phyloP scores from a whole-genome alignment of 2,329 filamentous ascomycete species.

The Grosmannia clavigera region DNA sequence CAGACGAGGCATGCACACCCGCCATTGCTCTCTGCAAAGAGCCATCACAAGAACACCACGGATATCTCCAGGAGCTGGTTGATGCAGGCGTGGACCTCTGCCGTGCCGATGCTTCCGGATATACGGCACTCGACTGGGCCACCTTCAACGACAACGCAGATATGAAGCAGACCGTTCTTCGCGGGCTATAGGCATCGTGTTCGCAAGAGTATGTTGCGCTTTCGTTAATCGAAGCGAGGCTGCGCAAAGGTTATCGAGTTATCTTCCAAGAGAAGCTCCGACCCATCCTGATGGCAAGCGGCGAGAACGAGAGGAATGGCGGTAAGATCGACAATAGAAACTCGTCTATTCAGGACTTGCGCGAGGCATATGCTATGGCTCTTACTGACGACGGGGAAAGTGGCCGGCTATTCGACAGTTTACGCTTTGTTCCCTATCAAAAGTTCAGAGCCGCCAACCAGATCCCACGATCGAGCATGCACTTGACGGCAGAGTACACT shows the following conservation, averaged over 20 bases:
- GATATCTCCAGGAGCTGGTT: slow-evolving; percentile 21
- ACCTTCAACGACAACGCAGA: slow-evolving; percentile 20
- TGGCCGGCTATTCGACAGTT: slow-evolving; percentile 15
- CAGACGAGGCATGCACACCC: slow-evolving; percentile 16
- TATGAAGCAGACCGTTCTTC: slow-evolving; percentile 16
- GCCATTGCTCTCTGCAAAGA: slow-evolving; percentile 26
- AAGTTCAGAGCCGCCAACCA: slow-evolving; percentile 16
- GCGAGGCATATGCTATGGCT: background rate
- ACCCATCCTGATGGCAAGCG: slow-evolving; percentile 17
- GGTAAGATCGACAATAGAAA: slow-evolving; percentile 12
- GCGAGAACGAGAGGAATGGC: background rate
- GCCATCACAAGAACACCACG: slow-evolving; percentile 22
- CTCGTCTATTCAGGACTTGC: background rate
- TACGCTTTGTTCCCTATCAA: slow-evolving; percentile 18
- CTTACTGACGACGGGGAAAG: background rate
- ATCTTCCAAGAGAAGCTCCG: slow-evolving; percentile 24
- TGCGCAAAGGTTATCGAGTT: slow-evolving; percentile 23
- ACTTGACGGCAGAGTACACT: slow-evolving; percentile 8
- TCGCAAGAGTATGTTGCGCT: background rate
- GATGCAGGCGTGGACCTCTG: slow-evolving; percentile 21
- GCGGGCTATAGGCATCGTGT: background rate
- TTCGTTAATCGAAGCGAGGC: slow-evolving; percentile 12
- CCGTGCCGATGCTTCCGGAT: slow-evolving; percentile 21
- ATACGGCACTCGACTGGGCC: slow-evolving; percentile 24
- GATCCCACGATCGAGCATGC: slow-evolving; percentile 17